Percentiles rank a stretch among this genome's conserved stretches.
Conservation (phyloP, 2,329 filamentous ascomycete species). For the Trichophyton verrucosum region DNA sequence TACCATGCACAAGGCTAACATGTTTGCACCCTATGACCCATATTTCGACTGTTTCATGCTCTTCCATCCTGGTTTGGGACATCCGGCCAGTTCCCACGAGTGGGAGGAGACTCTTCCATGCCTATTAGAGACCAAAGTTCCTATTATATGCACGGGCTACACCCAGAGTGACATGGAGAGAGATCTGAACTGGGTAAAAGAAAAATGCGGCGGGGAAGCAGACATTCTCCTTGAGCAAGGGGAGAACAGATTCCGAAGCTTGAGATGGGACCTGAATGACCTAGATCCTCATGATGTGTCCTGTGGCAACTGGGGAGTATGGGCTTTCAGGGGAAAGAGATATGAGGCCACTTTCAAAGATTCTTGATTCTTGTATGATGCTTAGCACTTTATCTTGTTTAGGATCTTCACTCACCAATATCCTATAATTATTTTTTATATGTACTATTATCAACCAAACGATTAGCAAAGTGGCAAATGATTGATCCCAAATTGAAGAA, state of each 20-base stretch:
- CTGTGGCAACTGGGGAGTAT: slow-evolving; percentile 93
- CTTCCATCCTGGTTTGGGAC: slow-evolving; percentile 92
- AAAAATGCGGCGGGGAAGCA: slow-evolving; percentile 78
- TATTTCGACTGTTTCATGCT: slow-evolving; percentile 97
- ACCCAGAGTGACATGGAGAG: slow-evolving; percentile 90
- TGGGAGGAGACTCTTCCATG: slow-evolving; percentile 85
- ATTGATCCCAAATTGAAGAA: background rate
- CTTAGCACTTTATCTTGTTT: background rate
- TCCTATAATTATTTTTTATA: background rate
- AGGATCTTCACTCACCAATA: slow-evolving; percentile 6
- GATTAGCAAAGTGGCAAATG: background rate
- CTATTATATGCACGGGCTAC: slow-evolving; percentile 89
- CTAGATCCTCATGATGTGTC: slow-evolving; percentile 86
- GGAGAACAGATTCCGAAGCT: slow-evolving; percentile 85
- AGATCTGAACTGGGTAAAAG: slow-evolving; percentile 79
- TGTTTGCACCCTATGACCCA: slow-evolving; percentile 90
- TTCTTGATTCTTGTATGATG: slow-evolving; percentile 8
- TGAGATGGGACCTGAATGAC: slow-evolving; percentile 95
- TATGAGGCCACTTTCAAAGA: slow-evolving; percentile 30
- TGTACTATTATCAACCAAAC: background rate
- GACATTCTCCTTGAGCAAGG: slow-evolving; percentile 84
- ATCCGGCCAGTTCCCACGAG: slow-evolving; percentile 84
- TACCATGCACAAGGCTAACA: slow-evolving; percentile 77
- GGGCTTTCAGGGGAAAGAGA: slow-evolving; percentile 91
- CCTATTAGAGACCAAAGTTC: slow-evolving; percentile 87